Evolutionary conservation across 1,284 basidiomycete species (phyloP), one percentile per base, ranked within the genome.

Genomic region (Naganishia sp.): DNA sequence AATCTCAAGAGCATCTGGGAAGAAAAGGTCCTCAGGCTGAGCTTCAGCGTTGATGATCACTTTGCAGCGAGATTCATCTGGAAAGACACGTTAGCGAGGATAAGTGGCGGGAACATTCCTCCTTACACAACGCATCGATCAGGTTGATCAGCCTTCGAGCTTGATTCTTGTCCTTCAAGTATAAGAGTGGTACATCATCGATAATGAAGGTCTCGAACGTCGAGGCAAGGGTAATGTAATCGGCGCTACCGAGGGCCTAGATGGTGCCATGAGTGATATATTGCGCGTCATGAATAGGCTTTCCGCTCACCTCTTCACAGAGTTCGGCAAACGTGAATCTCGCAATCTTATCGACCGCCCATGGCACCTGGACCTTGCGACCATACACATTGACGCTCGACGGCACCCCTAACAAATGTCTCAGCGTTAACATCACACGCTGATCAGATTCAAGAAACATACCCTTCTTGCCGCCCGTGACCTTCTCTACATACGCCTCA

Each of bases 141-240:
- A 89, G 81, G 15, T 86, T 88, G 73, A 89, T 89, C 75, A 89
- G 84, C 3, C 87, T 80, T 13, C 87, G 78, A 3, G 87, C 88
- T 77, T 89, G 85, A 75, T 90, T 87, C 80, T 89, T 90, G 67
- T 76, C 70, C 45, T 72, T 73, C 3, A 88, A 77, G 15, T 81
- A 81, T 2, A 89, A 80, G 36, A 86, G 71, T 0, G 87, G 87
- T 21, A 89, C 83, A 43, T 83, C 79, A 55, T 85, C 84, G 63
- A 90, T 81, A 69, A 85, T 81, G 64, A 89, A 78, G 0, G 85
- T 86, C 65, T 82, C 81, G 71, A 83, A 88, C 1, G 81, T 83
- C 0, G 84, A 85, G 0, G 86, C 84, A 10, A 90, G 77, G 0
- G 86, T 85, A 48, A 88, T 79, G 74, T 89, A 90, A 75, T 90